Conservation (phyloP, 2,329 filamentous ascomycete genomes). For the Fusarium sp. region DNA sequence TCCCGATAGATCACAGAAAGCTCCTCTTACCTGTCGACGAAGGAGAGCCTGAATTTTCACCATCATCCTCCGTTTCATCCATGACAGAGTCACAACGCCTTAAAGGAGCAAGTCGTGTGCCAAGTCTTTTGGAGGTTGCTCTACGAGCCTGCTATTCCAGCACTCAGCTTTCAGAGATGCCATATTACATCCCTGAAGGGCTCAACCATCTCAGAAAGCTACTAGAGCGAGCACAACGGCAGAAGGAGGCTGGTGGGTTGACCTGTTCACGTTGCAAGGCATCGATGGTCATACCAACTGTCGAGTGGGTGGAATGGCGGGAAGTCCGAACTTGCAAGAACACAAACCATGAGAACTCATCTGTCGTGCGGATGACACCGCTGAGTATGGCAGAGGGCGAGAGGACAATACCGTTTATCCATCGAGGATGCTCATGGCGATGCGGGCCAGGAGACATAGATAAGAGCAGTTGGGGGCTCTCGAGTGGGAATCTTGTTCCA, state of each 20-base stretch:
- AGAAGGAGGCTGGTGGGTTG: constrained; percentile 61
- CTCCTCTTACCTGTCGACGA: constrained; percentile 40
- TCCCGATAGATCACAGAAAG: constrained; percentile 38
- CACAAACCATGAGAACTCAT: background rate
- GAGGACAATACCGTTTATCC: constrained; percentile 58
- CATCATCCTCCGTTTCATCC: constrained; percentile 8
- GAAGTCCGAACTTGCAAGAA: constrained; percentile 47
- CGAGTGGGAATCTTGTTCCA: constrained; percentile 28
- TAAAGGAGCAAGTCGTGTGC: constrained; percentile 51
- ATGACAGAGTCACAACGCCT: constrained; percentile 21
- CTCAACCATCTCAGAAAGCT: constrained; percentile 54
- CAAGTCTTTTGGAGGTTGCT: constrained; percentile 63
- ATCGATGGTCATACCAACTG: constrained; percentile 60
- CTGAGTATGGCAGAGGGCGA: constrained; percentile 50
- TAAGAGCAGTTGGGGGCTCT: constrained; percentile 35
- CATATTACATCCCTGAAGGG: constrained; percentile 55
- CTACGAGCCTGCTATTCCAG: constrained; percentile 59
- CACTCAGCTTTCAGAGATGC: constrained; percentile 56
- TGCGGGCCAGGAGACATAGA: constrained; percentile 53
- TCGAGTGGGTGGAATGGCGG: constrained; percentile 74
- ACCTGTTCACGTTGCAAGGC: constrained; percentile 64
- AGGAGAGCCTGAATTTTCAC: constrained; percentile 21
- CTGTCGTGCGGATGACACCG: constrained; percentile 33
- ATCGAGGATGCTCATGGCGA: constrained; percentile 62
- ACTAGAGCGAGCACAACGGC: constrained; percentile 53